Evolutionary conservation across 2,329 filamentous ascomycete species (phyloP).

Genomic region (Diaporthe sp.): DNA sequence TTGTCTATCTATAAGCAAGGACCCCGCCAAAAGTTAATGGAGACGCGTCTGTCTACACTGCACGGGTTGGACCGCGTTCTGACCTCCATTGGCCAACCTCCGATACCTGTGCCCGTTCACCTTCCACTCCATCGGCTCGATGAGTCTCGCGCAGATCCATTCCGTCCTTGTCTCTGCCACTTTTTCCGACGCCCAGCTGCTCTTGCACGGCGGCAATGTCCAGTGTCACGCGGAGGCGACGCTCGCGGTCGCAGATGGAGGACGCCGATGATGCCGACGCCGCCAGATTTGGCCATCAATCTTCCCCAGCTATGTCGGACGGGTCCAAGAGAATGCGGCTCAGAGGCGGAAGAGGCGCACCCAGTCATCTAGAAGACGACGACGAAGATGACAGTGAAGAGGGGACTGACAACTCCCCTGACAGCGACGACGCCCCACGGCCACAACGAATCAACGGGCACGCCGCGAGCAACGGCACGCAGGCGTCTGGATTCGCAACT

Average conservation of each 20-base stretch:
- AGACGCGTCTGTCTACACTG: constrained; percentile 33
- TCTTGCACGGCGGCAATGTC: constrained; percentile 43
- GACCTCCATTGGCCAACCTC: neutral
- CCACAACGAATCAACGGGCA: constrained; percentile 18
- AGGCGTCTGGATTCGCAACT: constrained; percentile 66
- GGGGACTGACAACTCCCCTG: constrained; percentile 35
- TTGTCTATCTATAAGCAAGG: neutral
- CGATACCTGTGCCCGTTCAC: neutral
- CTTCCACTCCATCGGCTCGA: neutral
- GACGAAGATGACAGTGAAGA: constrained; percentile 40
- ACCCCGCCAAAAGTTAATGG: constrained; percentile 24
- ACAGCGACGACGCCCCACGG: constrained; percentile 41
- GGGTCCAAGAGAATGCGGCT: constrained; percentile 53
- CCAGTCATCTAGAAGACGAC: constrained; percentile 38
- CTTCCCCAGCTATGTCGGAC: constrained; percentile 45
- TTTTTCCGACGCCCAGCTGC: neutral
- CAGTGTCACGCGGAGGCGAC: constrained; percentile 52
- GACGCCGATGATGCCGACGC: constrained; percentile 52
- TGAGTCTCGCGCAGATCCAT: constrained; percentile 10
- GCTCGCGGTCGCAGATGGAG: constrained; percentile 57
- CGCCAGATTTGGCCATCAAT: constrained; percentile 39
- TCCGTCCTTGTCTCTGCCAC: neutral
- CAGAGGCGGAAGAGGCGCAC: constrained; percentile 41
- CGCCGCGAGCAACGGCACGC: constrained; percentile 35
- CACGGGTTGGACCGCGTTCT: constrained; percentile 24